Evolutionary conservation across 2,329 filamentous ascomycete genomes (phyloP).

Genomic region (Penicillium psychrosexuale): DNA sequence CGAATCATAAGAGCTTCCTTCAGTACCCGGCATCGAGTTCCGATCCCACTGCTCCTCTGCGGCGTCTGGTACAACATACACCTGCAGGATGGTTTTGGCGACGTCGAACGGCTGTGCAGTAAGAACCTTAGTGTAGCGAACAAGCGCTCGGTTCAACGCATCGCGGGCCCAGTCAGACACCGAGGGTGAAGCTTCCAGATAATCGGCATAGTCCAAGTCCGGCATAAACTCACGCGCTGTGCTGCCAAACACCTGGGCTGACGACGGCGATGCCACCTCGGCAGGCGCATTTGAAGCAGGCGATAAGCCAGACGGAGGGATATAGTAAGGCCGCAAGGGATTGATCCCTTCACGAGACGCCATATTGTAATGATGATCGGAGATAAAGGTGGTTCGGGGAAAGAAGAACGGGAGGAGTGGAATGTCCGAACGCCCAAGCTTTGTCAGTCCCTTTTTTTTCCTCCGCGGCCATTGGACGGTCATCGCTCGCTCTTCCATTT

Average conservation of each 20-base stretch:
- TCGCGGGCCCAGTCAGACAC: constrained; percentile 71
- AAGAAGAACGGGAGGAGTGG: constrained; percentile 14
- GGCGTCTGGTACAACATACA: constrained; percentile 53
- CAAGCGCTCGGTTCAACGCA: constrained; percentile 77
- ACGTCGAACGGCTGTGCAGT: constrained; percentile 96
- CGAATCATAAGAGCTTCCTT: constrained; percentile 34
- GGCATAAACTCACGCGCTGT: constrained; percentile 80
- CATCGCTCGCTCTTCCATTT: constrained; percentile 12
- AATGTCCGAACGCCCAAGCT: constrained; percentile 20
- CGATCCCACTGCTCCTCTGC: constrained; percentile 33
- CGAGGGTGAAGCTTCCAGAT: constrained; percentile 74
- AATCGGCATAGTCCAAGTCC: constrained; percentile 89
- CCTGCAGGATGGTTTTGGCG: constrained; percentile 87
- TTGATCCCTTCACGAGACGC: constrained; percentile 53
- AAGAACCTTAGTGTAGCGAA: constrained; percentile 86
- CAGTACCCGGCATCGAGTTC: constrained; percentile 24
- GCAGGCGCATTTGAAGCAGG: constrained; percentile 37
- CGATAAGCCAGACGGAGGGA: constrained; percentile 62
- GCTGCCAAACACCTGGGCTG: constrained; percentile 53
- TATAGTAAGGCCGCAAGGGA: constrained; percentile 60
- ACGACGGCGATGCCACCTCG: constrained; percentile 37
- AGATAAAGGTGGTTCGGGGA: constrained; percentile 16
- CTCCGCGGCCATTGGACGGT: constrained; percentile 25
- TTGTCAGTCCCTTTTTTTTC: constrained; percentile 25
- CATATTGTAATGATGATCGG: constrained; percentile 38